A percentile compares a stretch with the other conserved stretches of the same genome.
phyloP scores from a whole-genome alignment of 345 rosid species.

The Erucastrum elatum region DNA sequence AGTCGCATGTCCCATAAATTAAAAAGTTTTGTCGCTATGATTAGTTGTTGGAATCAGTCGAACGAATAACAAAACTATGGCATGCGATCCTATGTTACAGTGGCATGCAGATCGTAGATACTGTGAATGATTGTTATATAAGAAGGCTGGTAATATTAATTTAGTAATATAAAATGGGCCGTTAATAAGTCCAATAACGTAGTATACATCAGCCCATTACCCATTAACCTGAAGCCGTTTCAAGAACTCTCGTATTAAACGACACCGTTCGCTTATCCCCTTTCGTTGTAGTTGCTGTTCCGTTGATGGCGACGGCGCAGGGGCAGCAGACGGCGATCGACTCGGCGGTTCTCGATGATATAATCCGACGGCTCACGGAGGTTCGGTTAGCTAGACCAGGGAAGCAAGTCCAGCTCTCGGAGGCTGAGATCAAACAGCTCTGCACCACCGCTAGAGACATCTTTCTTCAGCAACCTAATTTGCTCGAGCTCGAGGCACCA shows the following conservation, averaged over 20 bases:
- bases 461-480: conserved; percentile 75
- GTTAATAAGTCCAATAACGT: not conserved
- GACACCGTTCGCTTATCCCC: not conserved
- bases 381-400: conserved; percentile 88
- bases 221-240: not conserved
- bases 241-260: not conserved
- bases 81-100: too few species aligned
- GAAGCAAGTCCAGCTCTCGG: conserved; percentile 90
- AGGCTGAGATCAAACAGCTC: conserved; percentile 88
- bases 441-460: conserved; percentile 69
- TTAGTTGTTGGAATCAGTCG: not conserved
- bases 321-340: conserved; percentile 59
- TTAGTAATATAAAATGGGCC: not conserved
- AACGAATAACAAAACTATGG: not conserved
- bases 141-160: not conserved
- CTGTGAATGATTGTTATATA: too few species aligned
- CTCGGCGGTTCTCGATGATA: conserved; percentile 65
- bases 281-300: not conserved
- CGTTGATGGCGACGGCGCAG: conserved; percentile 58
- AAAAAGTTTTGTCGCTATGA: not conserved
- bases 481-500: conserved; percentile 95
- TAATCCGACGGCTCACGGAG: conserved; percentile 74
- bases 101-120: too few species aligned
- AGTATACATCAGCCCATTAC: not conserved
- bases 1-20: too few species aligned